Conservation (phyloP, 371 early-diverging fungal genomes). For the Actinomucor elegans region DNA sequence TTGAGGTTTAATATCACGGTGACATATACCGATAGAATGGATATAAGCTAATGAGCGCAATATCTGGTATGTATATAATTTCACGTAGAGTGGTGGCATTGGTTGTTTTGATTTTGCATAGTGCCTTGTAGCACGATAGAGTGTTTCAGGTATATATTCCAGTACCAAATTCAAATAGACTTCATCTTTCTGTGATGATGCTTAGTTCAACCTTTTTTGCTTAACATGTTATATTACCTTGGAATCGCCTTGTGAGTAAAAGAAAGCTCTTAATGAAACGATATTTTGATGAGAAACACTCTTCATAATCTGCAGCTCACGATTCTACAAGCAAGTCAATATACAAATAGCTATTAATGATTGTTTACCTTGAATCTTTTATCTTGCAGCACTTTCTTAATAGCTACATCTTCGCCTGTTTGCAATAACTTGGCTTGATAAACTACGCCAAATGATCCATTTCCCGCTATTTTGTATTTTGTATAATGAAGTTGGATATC, state of each 20-base stretch:
- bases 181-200: slow-evolving; percentile 59
- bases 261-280: slow-evolving; percentile 71
- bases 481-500: slow-evolving; percentile 85
- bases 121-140: slow-evolving; percentile 79
- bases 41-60: slow-evolving; percentile 95
- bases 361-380: slow-evolving; percentile 87
- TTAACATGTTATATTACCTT: slow-evolving; percentile 17
- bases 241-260: slow-evolving; percentile 70
- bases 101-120: slow-evolving; percentile 83
- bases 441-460: slow-evolving; percentile 97
- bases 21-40: slow-evolving; percentile 78
- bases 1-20: slow-evolving; percentile 73
- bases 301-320: slow-evolving; percentile 88
- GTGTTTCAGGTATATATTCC: slow-evolving; percentile 85
- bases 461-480: slow-evolving; percentile 89
- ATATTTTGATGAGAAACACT: slow-evolving; percentile 79
- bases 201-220: background rate
- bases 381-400: slow-evolving; percentile 96
- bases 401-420: slow-evolving; percentile 82
- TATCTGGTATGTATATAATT: slow-evolving; percentile 96
- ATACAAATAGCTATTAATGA: background rate
- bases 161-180: slow-evolving; percentile 83
- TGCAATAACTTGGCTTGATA: slow-evolving; percentile 89
- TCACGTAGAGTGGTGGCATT: slow-evolving; percentile 87
- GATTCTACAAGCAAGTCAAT: slow-evolving; percentile 57